These are phyloP conservation scores for Dendrobium huoshanense DNA, from an alignment of 106 monocot genomes.

Conservation along the genomic window DNA sequence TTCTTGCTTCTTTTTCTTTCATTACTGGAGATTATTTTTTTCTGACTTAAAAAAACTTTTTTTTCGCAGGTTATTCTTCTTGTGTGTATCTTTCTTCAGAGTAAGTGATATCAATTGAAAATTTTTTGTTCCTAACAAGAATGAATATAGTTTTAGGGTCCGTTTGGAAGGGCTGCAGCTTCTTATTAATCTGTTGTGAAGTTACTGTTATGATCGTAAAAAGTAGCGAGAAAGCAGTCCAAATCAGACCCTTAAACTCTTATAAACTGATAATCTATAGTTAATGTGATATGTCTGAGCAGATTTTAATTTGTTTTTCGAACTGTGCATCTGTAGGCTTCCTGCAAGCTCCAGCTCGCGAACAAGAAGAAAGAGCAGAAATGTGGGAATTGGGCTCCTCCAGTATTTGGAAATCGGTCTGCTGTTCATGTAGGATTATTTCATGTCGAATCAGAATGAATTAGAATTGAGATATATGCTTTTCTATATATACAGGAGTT, in stretches of 20 bases:
- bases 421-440: neutral
- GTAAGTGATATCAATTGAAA: slow-evolving; percentile 23
- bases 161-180: no score
- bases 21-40: neutral
- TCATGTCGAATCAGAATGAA: no score
- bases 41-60: neutral
- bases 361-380: neutral
- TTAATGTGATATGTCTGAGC: no score
- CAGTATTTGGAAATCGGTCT: neutral
- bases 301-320: no score
- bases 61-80: slow-evolving; percentile 49
- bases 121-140: no score
- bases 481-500: no score
- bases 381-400: neutral
- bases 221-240: no score
- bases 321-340: neutral
- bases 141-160: no score
- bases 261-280: no score
- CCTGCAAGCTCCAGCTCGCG: neutral
- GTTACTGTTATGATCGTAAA: no score
- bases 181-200: no score
- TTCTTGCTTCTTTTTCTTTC: neutral
- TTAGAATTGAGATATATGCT: neutral
- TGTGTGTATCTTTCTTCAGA: slow-evolving; percentile 52
- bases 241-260: no score